A percentile compares a stretch with the other conserved stretches of the same genome.
These are phyloP conservation scores for Candida tibetensis DNA, from an alignment of 805 yeast species.

Conservation along the genomic window DNA sequence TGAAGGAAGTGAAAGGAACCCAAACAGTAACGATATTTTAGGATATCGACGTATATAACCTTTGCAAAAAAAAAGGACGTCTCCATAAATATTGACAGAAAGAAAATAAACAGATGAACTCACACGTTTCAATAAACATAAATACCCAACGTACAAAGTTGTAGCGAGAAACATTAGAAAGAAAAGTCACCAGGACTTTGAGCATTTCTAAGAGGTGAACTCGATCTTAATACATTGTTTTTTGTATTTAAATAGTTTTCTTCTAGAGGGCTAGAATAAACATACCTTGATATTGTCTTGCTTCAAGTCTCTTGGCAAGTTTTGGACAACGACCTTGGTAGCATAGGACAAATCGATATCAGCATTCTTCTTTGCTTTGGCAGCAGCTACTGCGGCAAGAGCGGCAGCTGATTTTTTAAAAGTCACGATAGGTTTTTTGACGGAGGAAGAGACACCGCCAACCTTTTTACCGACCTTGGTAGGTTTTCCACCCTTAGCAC, in stretches of 20 bases:
- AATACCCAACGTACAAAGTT: background rate
- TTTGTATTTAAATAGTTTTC: background rate
- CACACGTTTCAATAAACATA: background rate
- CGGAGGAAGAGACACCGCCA: slow-evolving; percentile 18
- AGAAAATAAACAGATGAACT: background rate
- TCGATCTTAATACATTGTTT: background rate
- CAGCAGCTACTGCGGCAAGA: slow-evolving; percentile 18
- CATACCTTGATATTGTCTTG: slow-evolving; percentile 84
- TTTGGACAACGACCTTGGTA: slow-evolving; percentile 80
- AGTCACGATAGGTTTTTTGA: slow-evolving; percentile 24
- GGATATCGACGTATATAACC: no score
- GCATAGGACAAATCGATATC: slow-evolving; percentile 53
- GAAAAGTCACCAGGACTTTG: no score
- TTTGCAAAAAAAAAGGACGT: no score
- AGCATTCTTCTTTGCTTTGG: slow-evolving; percentile 13
- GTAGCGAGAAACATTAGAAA: no score
- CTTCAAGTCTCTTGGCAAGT: slow-evolving; percentile 80
- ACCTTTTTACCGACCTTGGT: slow-evolving; percentile 38
- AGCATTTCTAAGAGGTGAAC: no score
- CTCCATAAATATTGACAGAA: background rate
- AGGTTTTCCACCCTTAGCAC: slow-evolving; percentile 23
- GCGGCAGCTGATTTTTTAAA: slow-evolving; percentile 28
- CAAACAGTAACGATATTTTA: no score
- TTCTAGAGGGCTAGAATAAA: slow-evolving; percentile 20
- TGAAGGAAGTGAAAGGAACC: no score